These are phyloP conservation scores for Hibiscus syriacus DNA, from an alignment of 345 rosid species.

Conservation along the genomic window DNA sequence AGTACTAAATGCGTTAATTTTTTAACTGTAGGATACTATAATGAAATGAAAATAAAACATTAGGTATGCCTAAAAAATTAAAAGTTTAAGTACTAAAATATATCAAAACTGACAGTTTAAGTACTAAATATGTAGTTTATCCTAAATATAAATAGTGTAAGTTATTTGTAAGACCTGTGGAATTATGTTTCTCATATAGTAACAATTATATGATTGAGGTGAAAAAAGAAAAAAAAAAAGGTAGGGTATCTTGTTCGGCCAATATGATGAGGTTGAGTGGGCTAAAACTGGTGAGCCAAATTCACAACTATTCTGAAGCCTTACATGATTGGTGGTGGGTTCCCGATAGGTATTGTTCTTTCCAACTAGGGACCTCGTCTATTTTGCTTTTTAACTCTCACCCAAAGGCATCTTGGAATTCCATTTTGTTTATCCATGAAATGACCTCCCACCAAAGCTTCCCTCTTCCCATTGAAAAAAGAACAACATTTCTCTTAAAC, in stretches of 20 bases:
- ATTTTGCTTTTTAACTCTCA: conserved; percentile 17
- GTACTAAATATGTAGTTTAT: too few relatives aligned
- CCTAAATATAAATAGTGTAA: background rate
- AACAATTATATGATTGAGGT: conserved; percentile 3
- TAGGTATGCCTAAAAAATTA: too few relatives aligned
- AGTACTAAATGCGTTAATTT: too few relatives aligned
- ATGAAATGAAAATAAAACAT: too few relatives aligned
- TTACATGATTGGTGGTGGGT: conserved; percentile 19
- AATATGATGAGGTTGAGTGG: too few relatives aligned
- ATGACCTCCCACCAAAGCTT: conserved; percentile 54
- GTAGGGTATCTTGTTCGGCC: conserved; percentile 20
- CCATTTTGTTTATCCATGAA: conserved; percentile 38
- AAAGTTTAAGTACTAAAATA: too few relatives aligned
- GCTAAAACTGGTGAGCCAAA: background rate
- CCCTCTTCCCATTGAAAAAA: too few relatives aligned
- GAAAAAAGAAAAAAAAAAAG: too few relatives aligned
- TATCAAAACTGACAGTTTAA: too few relatives aligned
- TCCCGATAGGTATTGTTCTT: conserved; percentile 30
- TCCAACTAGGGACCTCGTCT: conserved; percentile 18
- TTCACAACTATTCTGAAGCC: too few relatives aligned
- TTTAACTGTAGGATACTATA: too few relatives aligned
- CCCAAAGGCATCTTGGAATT: conserved; percentile 24
- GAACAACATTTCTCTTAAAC: too few relatives aligned
- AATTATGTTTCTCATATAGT: conserved; percentile 1
- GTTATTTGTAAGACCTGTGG: background rate